A percentile compares a stretch with the other conserved stretches of the same genome.
These are phyloP conservation scores for Candida hungchunana DNA, from an alignment of 805 yeast genomes.

Conservation along the genomic window DNA sequence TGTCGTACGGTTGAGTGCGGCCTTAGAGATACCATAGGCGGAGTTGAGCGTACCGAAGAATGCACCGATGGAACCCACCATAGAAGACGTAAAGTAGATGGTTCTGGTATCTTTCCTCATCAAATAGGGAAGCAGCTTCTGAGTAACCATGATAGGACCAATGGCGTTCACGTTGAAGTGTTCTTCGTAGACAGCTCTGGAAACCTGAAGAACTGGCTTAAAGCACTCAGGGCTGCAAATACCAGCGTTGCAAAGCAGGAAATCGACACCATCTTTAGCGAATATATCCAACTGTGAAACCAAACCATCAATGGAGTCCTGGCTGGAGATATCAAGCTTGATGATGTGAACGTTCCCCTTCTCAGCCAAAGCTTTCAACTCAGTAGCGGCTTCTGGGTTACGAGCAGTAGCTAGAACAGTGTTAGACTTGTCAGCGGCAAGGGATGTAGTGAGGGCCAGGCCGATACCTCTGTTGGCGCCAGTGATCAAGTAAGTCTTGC, in stretches of 20 bases:
- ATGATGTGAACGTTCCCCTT: constrained; percentile 2
- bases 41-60: constrained; percentile 8
- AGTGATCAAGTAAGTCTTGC: constrained; percentile 1
- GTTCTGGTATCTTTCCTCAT: constrained; percentile 18
- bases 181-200: neutral
- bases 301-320: constrained; percentile 8
- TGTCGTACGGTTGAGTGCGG: constrained; percentile 31
- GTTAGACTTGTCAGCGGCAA: neutral
- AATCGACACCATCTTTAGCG: constrained; percentile 14
- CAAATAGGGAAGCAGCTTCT: constrained; percentile 14
- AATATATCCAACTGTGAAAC: constrained; percentile 5
- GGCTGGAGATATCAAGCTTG: constrained; percentile 7
- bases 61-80: constrained; percentile 24
- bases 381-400: neutral
- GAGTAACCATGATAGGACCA: constrained; percentile 8
- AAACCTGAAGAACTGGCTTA: neutral
- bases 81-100: constrained; percentile 26
- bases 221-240: neutral
- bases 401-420: constrained; percentile 4
- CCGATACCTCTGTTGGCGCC: constrained; percentile 13
- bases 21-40: constrained; percentile 35
- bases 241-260: constrained; percentile 15
- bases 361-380: neutral
- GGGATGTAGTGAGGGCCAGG: neutral
- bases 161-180: constrained; percentile 8